phyloP scores from a whole-genome alignment of 441 rosid species.

The Macaranga tanarius region DNA sequence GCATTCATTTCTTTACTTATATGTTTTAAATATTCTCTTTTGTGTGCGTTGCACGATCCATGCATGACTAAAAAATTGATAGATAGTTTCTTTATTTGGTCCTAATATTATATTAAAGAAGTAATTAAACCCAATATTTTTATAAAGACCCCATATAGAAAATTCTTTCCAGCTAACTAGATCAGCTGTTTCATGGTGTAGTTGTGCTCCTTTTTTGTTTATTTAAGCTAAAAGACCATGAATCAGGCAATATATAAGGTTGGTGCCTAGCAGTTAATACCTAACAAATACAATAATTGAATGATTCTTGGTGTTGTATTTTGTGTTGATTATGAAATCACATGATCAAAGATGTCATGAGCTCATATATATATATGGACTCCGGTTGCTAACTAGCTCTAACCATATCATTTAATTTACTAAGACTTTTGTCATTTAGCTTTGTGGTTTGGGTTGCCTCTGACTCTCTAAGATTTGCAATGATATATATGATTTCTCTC shows the following conservation, averaged over 20 bases:
- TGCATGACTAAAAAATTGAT: conserved; percentile 15
- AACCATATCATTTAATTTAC: background rate
- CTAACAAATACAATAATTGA: background rate
- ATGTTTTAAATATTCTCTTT: background rate
- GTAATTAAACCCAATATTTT: too few relatives aligned
- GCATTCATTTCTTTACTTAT: too few relatives aligned
- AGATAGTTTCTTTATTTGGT: background rate
- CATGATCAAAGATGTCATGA: background rate
- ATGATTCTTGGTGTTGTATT: background rate
- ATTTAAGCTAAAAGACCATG: background rate
- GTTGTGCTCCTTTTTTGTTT: background rate
- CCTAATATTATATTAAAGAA: background rate
- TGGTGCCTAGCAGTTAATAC: conserved; percentile 18
- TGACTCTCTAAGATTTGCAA: background rate
- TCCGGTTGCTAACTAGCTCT: conserved; percentile 16
- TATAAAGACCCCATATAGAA: background rate
- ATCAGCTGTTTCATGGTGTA: background rate
- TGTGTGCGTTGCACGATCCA: conserved; percentile 23
- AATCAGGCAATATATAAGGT: background rate
- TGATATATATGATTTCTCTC: too few relatives aligned
- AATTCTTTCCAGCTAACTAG: background rate
- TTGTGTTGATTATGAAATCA: background rate
- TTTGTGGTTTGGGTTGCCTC: background rate
- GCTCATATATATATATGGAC: too few relatives aligned
- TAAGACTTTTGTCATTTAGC: conserved; percentile 1